Conservation (phyloP, 306 rosid species). For the Dryas octopetala region DNA sequence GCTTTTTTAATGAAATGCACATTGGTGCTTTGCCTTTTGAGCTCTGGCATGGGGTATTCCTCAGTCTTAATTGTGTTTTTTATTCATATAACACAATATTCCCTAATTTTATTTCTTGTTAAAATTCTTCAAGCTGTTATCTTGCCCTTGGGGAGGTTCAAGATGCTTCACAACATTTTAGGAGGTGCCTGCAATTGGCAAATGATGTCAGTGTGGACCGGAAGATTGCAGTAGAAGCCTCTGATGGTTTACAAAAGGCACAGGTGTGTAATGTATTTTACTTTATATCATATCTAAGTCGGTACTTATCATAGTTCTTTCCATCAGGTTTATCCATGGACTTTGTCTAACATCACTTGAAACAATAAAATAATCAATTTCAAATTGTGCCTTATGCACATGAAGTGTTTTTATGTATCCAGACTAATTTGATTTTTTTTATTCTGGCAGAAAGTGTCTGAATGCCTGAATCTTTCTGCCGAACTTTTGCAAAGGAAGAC, state of each 20-base stretch:
- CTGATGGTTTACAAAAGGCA: conserved; percentile 89
- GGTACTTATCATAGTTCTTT: not conserved
- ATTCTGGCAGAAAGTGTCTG: conserved; percentile 72
- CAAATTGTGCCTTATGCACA: not conserved
- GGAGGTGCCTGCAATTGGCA: conserved; percentile 79
- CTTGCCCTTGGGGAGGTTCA: conserved; percentile 89
- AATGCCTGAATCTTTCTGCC: conserved; percentile 50
- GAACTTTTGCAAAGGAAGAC: conserved; percentile 60
- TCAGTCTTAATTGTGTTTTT: not conserved
- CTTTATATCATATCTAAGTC: not conserved
- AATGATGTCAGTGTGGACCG: conserved; percentile 75
- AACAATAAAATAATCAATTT: not conserved
- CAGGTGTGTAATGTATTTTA: conserved; percentile 49
- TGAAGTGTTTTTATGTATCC: conserved; percentile 1
- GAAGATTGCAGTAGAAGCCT: conserved; percentile 82
- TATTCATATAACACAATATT: conserved; percentile 19
- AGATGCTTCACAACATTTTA: conserved; percentile 67
- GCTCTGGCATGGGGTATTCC: not conserved
- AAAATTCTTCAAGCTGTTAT: conserved; percentile 58
- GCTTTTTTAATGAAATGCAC: not conserved
- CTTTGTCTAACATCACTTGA: not conserved
- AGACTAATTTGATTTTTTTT: conserved; percentile 33
- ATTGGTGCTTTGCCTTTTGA: conserved; percentile 8
- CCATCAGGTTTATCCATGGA: not conserved
- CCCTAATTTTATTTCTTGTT: conserved; percentile 21